Base-by-base conservation (phyloP, 2,329 filamentous ascomycete genomes). In the Fusarium denticulatum region DNA sequence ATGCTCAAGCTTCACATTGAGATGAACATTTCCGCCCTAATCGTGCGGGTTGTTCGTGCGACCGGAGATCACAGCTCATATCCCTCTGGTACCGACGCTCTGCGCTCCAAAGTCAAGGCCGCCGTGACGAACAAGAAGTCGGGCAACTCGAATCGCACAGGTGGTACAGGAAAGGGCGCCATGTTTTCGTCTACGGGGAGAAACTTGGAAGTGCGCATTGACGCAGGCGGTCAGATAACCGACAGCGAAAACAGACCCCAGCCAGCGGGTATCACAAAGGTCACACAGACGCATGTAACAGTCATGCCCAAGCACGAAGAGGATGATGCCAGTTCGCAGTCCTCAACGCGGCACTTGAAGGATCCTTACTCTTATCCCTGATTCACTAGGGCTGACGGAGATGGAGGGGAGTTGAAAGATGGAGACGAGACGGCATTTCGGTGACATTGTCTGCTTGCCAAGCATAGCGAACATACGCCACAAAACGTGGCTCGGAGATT, bases 1-100 rank as follows among this genome's bases (percentile, higher is more conserved):
- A 73, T 78, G 61, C 60, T 78, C 43, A 77, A 77, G 61, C 60
- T 77, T 1, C 69, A 77, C 15, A 77, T 77, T 8, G 74, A 76
- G 60, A 75, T 78, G 73, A 77, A 77, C 32, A 78, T 78, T 7
- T 76, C 76, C 3, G 49, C 60, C 5, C 65, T 78, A 1, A 78
- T 78, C 11, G 70, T 75, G 20, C 69, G 70, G 42, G 73, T 77
- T 8, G 76, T 77, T 14, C 74, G 76, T 16, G 75, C 73, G 1
- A 77, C 75, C 2, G 75, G 75, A 28, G 75, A 77, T 3, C 62
- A 74, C 60, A 67, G 71, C 59, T 77, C 75, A 9, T 72, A 72
- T 18, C 59, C 46, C 18, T 53, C 58, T 13, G 69, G 66, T 16
- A 77, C 75, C 6, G 75, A 77, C 15, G 34, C 34, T 18, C 18